These are phyloP conservation scores for Neurospora terricola DNA, from an alignment of 495 filamentous ascomycete species.

Conservation along the genomic window DNA sequence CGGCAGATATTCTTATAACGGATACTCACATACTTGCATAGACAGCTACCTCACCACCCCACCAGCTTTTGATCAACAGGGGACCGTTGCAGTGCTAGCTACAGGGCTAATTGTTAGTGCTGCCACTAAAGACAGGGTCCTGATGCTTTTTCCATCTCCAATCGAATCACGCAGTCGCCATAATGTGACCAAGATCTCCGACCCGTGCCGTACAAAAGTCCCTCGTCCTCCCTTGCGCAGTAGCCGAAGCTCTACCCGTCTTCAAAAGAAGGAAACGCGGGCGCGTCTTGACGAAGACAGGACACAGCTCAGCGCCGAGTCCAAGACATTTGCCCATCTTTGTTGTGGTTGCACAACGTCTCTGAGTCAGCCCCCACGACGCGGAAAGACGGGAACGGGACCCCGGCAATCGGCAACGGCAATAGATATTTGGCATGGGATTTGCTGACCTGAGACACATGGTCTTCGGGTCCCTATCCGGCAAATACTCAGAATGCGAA, in stretches of 20 bases:
- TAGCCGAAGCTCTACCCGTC: neutral
- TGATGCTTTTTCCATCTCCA: neutral
- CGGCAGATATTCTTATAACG: neutral
- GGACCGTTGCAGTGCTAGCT: neutral
- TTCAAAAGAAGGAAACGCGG: neutral
- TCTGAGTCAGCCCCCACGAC: neutral
- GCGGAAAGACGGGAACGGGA: neutral
- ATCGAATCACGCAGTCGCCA: neutral
- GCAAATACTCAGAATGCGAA: neutral
- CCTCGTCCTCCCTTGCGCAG: neutral
- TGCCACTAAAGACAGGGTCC: neutral
- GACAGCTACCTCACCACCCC: neutral
- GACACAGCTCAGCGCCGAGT: neutral
- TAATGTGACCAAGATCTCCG: neutral
- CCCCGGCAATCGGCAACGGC: neutral
- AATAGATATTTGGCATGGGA: neutral
- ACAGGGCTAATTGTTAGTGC: neutral
- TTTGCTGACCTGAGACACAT: neutral
- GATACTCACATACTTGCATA: neutral
- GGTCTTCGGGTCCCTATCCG: neutral
- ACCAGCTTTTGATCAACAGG: neutral
- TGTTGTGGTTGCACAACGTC: neutral
- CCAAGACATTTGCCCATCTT: neutral
- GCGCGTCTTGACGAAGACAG: neutral
- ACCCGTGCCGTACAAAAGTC: neutral